phyloP scores from a whole-genome alignment of 2,329 filamentous ascomycete species.

The Xylaria sp. region DNA sequence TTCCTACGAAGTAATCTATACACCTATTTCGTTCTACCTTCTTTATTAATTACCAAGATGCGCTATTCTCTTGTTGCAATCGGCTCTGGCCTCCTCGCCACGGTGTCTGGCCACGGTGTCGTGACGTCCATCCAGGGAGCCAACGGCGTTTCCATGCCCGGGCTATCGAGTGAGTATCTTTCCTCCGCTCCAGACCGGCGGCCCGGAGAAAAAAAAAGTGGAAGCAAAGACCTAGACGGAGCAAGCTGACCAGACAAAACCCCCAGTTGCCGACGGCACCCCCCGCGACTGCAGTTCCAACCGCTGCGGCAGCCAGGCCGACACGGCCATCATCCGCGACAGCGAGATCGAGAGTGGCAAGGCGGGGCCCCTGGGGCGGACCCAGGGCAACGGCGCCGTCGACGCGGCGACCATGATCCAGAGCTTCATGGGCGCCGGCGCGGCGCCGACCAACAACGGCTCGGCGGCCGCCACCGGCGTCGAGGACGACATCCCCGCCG shows the following conservation, averaged over 20 bases:
- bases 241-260: background rate
- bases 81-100: conserved; percentile 32
- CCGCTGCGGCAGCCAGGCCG: conserved; percentile 65
- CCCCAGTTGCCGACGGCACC: conserved; percentile 62
- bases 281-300: conserved; percentile 67
- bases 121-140: conserved; percentile 38
- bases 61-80: conserved; percentile 32
- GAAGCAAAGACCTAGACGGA: background rate
- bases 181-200: too few species aligned
- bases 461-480: conserved; percentile 44
- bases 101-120: conserved; percentile 34
- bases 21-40: conserved; percentile 8
- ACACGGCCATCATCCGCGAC: conserved; percentile 70
- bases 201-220: too few species aligned
- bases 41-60: conserved; percentile 29
- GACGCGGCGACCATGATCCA: conserved; percentile 59
- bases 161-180: conserved; percentile 29
- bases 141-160: conserved; percentile 39
- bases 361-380: conserved; percentile 65
- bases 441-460: conserved; percentile 43
- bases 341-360: conserved; percentile 57
- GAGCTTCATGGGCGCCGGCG: conserved; percentile 59
- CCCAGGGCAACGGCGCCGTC: conserved; percentile 60
- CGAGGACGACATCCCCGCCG: conserved; percentile 45
- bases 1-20: too few species aligned